These are phyloP conservation scores for Ascochyta viciae-villosae DNA, from an alignment of 2,329 filamentous ascomycete genomes.

Conservation along the genomic window DNA sequence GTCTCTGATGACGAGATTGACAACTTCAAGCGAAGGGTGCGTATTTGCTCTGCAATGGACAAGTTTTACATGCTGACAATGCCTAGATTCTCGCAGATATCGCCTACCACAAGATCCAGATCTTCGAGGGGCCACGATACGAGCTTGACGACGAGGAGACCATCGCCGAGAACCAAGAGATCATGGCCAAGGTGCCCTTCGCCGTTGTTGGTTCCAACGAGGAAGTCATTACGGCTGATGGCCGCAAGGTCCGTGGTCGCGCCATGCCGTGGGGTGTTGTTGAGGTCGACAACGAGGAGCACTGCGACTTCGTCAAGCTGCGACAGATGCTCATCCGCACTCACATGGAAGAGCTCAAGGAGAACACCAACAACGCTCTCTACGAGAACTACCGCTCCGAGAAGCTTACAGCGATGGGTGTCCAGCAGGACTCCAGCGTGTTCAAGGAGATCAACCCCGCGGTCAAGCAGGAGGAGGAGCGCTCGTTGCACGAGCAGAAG, in stretches of 20 bases:
- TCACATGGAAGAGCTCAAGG: constrained; percentile 99
- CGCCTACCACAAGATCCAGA: constrained; percentile 95
- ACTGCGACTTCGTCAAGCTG: constrained; percentile 99
- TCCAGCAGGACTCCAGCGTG: constrained; percentile 96
- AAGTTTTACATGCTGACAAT: constrained; percentile 19
- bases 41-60: constrained; percentile 47
- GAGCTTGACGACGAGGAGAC: constrained; percentile 99
- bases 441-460: constrained; percentile 99
- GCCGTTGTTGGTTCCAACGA: constrained; percentile 96
- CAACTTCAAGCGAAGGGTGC: constrained; percentile 93
- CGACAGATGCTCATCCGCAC: constrained; percentile 99
- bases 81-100: constrained; percentile 92
- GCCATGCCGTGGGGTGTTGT: constrained; percentile 98
- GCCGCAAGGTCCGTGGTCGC: constrained; percentile 93
- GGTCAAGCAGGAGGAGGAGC: constrained; percentile 99
- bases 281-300: constrained; percentile 99
- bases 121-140: constrained; percentile 98
- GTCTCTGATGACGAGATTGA: constrained; percentile 95
- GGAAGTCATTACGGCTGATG: constrained; percentile 89
- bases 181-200: constrained; percentile 99
- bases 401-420: constrained; percentile 98
- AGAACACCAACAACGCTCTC: constrained; percentile 98
- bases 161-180: constrained; percentile 99
- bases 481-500: constrained; percentile 97
- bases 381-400: constrained; percentile 99